Percentiles rank a stretch among this genome's conserved stretches.
Conservation (phyloP, 768 basidiomycete species). For the Goffeauzyma gilvescens region DNA sequence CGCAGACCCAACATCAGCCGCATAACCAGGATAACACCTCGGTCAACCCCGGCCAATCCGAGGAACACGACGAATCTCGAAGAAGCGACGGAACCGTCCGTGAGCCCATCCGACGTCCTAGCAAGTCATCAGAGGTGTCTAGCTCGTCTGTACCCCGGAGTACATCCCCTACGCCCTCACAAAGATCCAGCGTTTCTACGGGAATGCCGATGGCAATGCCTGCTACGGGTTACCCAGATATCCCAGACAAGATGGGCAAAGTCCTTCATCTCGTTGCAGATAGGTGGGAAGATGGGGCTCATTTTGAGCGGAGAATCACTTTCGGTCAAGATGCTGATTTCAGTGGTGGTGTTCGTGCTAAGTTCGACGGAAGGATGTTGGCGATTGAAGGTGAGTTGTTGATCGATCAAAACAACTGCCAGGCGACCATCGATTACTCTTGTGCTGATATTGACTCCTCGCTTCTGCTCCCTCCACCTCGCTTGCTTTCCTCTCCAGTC, state of each 20-base stretch:
- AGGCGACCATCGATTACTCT: too few species aligned
- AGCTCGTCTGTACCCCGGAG: too few species aligned
- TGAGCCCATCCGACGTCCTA: background rate
- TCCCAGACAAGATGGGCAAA: background rate
- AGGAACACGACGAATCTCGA: background rate
- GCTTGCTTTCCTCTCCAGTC: too few species aligned
- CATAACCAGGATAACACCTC: background rate
- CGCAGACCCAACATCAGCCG: background rate
- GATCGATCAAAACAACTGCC: too few species aligned
- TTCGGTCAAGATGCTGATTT: constrained; percentile 12
- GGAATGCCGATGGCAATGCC: background rate
- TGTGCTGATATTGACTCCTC: too few species aligned
- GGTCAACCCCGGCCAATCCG: background rate
- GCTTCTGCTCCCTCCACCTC: too few species aligned
- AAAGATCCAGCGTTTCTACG: background rate
- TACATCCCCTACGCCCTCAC: background rate
- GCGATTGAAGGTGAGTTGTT: constrained; percentile 8
- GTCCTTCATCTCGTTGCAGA: constrained; percentile 11
- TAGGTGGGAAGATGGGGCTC: constrained; percentile 12
- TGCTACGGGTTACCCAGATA: background rate
- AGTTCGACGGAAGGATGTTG: constrained; percentile 7
- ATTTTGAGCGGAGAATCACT: constrained; percentile 10
- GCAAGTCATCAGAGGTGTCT: background rate
- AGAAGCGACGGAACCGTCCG: background rate
- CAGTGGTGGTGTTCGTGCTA: constrained; percentile 8